Evolutionary conservation across 306 rosid genomes (phyloP).

Genomic region (Alnus glutinosa): DNA sequence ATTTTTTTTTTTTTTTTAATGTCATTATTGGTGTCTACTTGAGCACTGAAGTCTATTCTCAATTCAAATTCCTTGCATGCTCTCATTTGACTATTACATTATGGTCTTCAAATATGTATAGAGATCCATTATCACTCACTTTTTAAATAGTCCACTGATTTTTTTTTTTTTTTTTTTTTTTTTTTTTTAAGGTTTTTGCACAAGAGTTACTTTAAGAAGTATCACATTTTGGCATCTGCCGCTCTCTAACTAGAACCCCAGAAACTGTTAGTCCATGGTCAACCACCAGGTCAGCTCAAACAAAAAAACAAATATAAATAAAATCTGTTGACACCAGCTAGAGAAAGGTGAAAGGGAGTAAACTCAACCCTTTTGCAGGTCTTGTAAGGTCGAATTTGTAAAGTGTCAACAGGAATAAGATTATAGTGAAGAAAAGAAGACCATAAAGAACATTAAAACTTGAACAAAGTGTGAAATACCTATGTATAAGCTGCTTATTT

Average conservation of each 20-base stretch:
- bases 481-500: background rate
- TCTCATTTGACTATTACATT: background rate
- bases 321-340: background rate
- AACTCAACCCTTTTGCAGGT: background rate
- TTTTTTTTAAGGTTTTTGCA: background rate
- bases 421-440: background rate
- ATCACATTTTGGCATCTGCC: background rate
- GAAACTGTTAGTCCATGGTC: background rate
- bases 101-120: background rate
- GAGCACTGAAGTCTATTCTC: background rate
- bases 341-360: background rate
- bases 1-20: background rate
- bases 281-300: background rate
- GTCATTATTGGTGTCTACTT: background rate
- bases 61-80: background rate
- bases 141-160: background rate
- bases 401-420: background rate
- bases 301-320: background rate
- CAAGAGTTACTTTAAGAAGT: constrained; percentile 1
- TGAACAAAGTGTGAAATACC: background rate
- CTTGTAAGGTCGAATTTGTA: background rate
- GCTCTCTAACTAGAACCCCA: background rate
- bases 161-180: background rate
- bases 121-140: background rate
- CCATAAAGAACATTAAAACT: background rate